phyloP scores from a whole-genome alignment of 1,284 basidiomycete species.

The Porogramme epimiltina region DNA sequence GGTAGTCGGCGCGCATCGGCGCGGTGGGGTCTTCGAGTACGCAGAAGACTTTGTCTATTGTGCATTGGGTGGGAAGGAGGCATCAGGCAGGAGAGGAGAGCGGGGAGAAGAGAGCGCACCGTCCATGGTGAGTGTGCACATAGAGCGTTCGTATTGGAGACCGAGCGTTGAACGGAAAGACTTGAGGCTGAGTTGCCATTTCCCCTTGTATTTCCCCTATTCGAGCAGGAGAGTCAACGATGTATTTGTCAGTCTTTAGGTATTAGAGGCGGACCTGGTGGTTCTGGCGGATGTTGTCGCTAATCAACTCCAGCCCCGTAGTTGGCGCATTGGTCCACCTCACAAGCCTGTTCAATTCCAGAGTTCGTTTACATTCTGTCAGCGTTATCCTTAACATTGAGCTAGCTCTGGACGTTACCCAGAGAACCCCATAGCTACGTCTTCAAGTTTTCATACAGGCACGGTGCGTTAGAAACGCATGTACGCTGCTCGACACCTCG shows the following conservation, averaged over 20 bases:
- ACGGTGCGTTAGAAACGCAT: too few species aligned
- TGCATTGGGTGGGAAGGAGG: not conserved
- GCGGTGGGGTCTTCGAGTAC: conserved; percentile 72
- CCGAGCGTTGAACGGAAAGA: conserved; percentile 70
- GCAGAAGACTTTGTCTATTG: conserved; percentile 75
- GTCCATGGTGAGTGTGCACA: conserved; percentile 74
- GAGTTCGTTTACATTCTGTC: too few species aligned
- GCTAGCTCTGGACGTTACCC: conserved; percentile 7
- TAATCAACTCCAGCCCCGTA: conserved; percentile 64
- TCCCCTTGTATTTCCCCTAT: conserved; percentile 58
- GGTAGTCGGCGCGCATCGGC: conserved; percentile 62
- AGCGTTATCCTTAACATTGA: too few species aligned
- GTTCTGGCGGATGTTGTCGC: conserved; percentile 67
- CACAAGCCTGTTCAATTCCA: too few species aligned
- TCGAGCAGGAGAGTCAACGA: conserved; percentile 8
- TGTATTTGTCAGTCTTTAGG: too few species aligned
- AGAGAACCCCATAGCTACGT: conserved; percentile 16
- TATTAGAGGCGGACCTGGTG: conserved; percentile 68
- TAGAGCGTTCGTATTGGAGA: conserved; percentile 59
- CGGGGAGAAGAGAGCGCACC: conserved; percentile 26
- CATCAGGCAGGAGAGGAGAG: not conserved
- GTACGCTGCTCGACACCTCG: not conserved
- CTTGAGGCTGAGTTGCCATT: conserved; percentile 68
- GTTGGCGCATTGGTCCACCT: conserved; percentile 80
- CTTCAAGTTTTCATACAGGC: not conserved